These are phyloP conservation scores for Poa annua DNA, from an alignment of 176 grass and related monocot species.

Conservation along the genomic window DNA sequence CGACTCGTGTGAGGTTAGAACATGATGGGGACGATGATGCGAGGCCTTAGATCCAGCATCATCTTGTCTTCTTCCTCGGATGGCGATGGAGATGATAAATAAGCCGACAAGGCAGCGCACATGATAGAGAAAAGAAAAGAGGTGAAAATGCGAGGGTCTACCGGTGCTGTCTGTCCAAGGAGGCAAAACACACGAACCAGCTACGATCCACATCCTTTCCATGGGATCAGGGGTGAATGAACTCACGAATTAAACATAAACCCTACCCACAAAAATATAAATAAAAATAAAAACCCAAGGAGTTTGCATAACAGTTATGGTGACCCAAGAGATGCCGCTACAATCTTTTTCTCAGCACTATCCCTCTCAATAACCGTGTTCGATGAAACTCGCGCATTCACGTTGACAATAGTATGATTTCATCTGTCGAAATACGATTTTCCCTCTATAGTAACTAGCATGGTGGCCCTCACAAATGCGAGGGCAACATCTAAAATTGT, in stretches of 20 bases:
- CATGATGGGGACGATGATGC: slow-evolving; percentile 32
- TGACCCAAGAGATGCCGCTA: too few relatives aligned
- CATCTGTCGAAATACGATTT: too few relatives aligned
- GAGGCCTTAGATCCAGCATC: slow-evolving; percentile 21
- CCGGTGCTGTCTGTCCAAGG: neutral
- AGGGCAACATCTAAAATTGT: too few relatives aligned
- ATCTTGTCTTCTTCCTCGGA: slow-evolving; percentile 1
- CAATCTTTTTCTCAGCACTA: too few relatives aligned
- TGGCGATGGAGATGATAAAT: slow-evolving; percentile 21
- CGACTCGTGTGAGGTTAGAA: neutral
- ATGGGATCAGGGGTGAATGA: neutral
- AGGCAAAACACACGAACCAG: neutral
- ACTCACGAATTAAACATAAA: neutral
- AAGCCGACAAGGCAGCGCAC: slow-evolving; percentile 38
- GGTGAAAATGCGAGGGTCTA: slow-evolving; percentile 11
- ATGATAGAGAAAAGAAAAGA: slow-evolving; percentile 3
- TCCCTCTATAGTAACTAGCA: too few relatives aligned
- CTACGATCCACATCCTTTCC: neutral
- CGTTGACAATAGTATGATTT: too few relatives aligned
- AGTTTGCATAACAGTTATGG: too few relatives aligned
- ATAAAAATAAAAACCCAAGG: too few relatives aligned
- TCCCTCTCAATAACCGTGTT: too few relatives aligned
- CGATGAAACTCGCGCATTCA: too few relatives aligned
- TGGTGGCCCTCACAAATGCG: too few relatives aligned
- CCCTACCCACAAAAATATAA: too few relatives aligned